These are phyloP conservation scores for Phylloporus arenicola DNA, from an alignment of 768 basidiomycete genomes.

Conservation along the genomic window DNA sequence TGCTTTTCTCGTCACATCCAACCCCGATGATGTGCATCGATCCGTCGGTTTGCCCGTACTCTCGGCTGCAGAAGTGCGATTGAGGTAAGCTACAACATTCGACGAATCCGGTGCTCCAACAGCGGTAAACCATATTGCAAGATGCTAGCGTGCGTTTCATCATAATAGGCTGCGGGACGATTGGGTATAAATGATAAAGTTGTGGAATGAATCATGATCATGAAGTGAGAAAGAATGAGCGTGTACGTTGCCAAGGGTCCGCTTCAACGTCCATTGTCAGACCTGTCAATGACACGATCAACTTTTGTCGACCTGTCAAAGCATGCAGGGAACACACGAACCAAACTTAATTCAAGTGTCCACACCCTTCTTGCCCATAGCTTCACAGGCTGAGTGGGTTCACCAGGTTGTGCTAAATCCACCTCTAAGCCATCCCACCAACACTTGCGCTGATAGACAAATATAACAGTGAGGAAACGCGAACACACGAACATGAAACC, in stretches of 20 bases:
- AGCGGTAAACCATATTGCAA: conserved; percentile 11
- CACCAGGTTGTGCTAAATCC: conserved; percentile 60
- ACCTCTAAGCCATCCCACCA: conserved; percentile 99
- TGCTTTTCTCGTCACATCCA: not conserved
- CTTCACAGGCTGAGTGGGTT: conserved; percentile 60
- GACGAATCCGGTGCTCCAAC: not conserved
- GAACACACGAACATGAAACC: conserved; percentile 29
- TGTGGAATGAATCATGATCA: conserved; percentile 16
- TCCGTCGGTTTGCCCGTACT: not conserved
- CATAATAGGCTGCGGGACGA: conserved; percentile 23
- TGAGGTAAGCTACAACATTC: not conserved
- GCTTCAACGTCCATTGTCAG: conserved; percentile 7
- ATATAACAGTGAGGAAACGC: not conserved
- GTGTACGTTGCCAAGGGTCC: conserved; percentile 1
- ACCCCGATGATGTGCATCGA: not conserved
- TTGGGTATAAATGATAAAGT: conserved; percentile 23
- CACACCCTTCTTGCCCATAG: conserved; percentile 97
- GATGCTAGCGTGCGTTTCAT: conserved; percentile 26
- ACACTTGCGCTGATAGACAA: conserved; percentile 76
- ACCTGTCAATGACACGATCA: conserved; percentile 14
- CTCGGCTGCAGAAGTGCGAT: not conserved
- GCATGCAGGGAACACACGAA: conserved; percentile 31
- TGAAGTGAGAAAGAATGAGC: conserved; percentile 10
- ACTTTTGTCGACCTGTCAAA: not conserved
- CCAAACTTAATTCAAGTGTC: conserved; percentile 95